Evolutionary conservation across 2,329 filamentous ascomycete species (phyloP), one percentile per base, ranked within the genome.

Genomic region (Endothia cerciana): DNA sequence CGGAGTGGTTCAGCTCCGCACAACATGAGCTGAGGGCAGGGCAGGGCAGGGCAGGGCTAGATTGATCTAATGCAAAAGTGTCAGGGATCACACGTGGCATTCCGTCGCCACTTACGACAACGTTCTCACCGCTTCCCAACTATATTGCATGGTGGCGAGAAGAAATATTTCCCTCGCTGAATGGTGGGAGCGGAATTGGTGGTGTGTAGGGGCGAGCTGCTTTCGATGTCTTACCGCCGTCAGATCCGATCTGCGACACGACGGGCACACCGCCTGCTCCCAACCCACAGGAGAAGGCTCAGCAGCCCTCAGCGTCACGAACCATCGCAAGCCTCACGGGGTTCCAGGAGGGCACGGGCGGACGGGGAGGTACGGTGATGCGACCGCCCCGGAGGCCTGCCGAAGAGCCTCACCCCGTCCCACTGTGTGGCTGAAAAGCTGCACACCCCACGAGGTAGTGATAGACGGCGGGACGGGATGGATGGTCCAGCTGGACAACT

Each of bases 341-440:
- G 33, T n/a, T n/a, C 47, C 22, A 49, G 47, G 49, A 55, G 45
- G 49, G 53, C 43, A 49, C 58, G 49, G 55, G 49, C 15, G 38
- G 28, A 63, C 40, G 45, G 53, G 40, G 40, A 30, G 66, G 56
- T 56, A 61, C 55, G 56, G 65, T 19, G 57, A 65, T 63, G 65
- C 60, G 55, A 59, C 65, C 65, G 22, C 28, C 40, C 58, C 59
- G 63, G 63, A 68, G 66, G 66, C 66, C 66, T 68, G 56, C 45
- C 63, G 63, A 63, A 68, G 66, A 68, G 66, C 66, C 66, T 68
- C 66, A 68, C 61, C 49, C 25, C 60, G 13, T 22, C 30, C 57
- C 57, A 65, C 41, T 49, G 63, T 49, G 63, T 65, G 47, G 63
- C 63, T 63, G 61, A 47, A 66, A 47, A 60, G n/a, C 28, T 63